Percentiles rank a stretch among this genome's conserved stretches.
Evolutionary conservation across 108 stramenopile species (phyloP).

Genomic region (Bacterosira constricta): DNA sequence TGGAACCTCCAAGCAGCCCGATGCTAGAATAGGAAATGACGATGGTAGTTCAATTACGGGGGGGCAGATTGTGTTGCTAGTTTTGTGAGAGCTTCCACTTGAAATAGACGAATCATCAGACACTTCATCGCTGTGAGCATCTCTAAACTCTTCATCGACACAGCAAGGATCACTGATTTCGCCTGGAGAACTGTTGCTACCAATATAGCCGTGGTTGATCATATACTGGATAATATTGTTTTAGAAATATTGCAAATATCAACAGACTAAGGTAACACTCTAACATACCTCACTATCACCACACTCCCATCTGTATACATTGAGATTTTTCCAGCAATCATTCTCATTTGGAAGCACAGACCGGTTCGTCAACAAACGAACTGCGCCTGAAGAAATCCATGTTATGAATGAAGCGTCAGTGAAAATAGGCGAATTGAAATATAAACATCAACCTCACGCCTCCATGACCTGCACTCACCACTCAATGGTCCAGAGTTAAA

Average conservation of each 20-base stretch:
- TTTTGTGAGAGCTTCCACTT: not conserved
- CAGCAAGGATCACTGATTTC: constrained; percentile 6
- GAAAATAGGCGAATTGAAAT: not conserved
- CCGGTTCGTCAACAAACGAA: constrained; percentile 47
- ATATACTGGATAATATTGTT: constrained; percentile 3
- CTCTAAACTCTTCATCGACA: constrained; percentile 21
- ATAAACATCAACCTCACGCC: not conserved
- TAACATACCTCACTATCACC: constrained; percentile 35
- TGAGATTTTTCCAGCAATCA: constrained; percentile 64
- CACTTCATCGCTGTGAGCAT: constrained; percentile 26
- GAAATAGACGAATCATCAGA: constrained; percentile 12
- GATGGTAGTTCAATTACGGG: constrained; percentile 36
- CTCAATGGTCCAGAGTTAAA: constrained; percentile 62
- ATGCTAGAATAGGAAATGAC: constrained; percentile 54
- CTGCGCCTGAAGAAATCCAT: constrained; percentile 50
- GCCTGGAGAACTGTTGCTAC: constrained; percentile 10
- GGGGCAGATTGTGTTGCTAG: constrained; percentile 18
- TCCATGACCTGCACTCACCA: constrained; percentile 17
- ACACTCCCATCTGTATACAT: constrained; percentile 60
- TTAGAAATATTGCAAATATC: not conserved
- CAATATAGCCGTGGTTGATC: constrained; percentile 37
- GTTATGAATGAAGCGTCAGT: not conserved
- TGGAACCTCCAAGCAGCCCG: constrained; percentile 54
- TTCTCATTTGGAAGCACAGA: constrained; percentile 41
- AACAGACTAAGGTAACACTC: not conserved